Conservation (phyloP, 2,329 filamentous ascomycete genomes). For the Aspergillus sojae region DNA sequence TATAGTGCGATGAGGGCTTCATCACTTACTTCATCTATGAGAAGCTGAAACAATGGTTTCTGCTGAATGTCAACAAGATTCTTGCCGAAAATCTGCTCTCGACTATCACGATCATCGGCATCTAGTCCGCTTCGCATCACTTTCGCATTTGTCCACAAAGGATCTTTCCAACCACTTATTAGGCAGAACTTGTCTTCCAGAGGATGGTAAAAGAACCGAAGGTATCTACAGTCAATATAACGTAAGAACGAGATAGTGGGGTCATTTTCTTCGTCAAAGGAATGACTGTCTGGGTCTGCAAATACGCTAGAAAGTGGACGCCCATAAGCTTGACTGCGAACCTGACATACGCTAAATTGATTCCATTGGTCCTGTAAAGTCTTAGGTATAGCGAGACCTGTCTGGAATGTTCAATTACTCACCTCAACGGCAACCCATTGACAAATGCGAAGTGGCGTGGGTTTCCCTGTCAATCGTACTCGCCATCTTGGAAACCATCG, state of each 20-base stretch:
- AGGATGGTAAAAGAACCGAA: constrained; percentile 90
- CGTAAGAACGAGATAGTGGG: constrained; percentile 75
- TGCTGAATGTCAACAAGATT: constrained; percentile 94
- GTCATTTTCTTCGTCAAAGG: constrained; percentile 69
- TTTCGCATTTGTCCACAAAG: constrained; percentile 78
- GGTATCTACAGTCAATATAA: constrained; percentile 88
- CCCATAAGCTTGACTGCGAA: constrained; percentile 63
- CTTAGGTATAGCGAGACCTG: background rate
- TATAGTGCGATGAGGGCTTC: background rate
- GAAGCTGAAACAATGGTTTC: constrained; percentile 78
- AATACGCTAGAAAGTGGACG: constrained; percentile 66
- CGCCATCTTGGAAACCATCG: constrained; percentile 90
- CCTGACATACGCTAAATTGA: constrained; percentile 77
- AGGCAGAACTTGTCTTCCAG: constrained; percentile 85
- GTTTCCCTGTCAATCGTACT: constrained; percentile 71
- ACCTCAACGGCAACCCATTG: constrained; percentile 92
- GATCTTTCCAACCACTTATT: constrained; percentile 91
- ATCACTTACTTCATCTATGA: constrained; percentile 76
- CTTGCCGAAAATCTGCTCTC: constrained; percentile 83
- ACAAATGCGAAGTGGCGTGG: constrained; percentile 71
- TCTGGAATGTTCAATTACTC: constrained; percentile 28
- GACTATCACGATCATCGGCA: constrained; percentile 80
- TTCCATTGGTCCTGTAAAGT: constrained; percentile 81
- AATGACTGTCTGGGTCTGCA: constrained; percentile 54
- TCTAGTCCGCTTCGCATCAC: constrained; percentile 78